Conservation (phyloP, 306 rosid species). For the Vigna reflexopilosa region DNA sequence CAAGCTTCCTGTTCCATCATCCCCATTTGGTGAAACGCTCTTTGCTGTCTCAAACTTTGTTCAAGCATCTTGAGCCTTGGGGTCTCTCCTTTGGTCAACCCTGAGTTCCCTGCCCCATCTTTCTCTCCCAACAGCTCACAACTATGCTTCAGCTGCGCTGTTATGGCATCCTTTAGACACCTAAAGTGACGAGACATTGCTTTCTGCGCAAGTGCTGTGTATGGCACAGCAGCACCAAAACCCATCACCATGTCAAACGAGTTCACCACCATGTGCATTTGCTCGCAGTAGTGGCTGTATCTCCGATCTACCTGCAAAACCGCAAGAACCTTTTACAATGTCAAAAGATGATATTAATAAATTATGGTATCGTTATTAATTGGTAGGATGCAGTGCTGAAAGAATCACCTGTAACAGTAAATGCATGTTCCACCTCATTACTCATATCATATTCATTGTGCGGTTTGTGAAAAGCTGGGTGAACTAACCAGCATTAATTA, state of each 20-base stretch:
- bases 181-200: constrained; percentile 97
- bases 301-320: constrained; percentile 81
- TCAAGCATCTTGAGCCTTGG: constrained; percentile 89
- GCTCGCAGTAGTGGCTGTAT: constrained; percentile 91
- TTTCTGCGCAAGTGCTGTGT: constrained; percentile 87
- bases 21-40: constrained; percentile 97
- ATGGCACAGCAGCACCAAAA: constrained; percentile 86
- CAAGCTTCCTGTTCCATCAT: constrained; percentile 99
- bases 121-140: constrained; percentile 89
- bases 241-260: constrained; percentile 95
- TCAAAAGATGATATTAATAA: background rate
- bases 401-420: background rate
- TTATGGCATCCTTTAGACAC: constrained; percentile 83
- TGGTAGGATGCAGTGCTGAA: background rate
- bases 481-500: constrained; percentile 34
- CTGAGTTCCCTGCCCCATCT: constrained; percentile 75
- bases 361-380: background rate
- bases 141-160: constrained; percentile 76
- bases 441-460: constrained; percentile 18
- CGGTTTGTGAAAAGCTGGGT: constrained; percentile 7
- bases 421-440: constrained; percentile 40
- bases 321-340: background rate
- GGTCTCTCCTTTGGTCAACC: constrained; percentile 94
- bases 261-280: constrained; percentile 97
- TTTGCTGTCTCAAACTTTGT: constrained; percentile 90